These are phyloP conservation scores for Lentinula edodes DNA, from an alignment of 768 basidiomycete genomes.

Conservation along the genomic window DNA sequence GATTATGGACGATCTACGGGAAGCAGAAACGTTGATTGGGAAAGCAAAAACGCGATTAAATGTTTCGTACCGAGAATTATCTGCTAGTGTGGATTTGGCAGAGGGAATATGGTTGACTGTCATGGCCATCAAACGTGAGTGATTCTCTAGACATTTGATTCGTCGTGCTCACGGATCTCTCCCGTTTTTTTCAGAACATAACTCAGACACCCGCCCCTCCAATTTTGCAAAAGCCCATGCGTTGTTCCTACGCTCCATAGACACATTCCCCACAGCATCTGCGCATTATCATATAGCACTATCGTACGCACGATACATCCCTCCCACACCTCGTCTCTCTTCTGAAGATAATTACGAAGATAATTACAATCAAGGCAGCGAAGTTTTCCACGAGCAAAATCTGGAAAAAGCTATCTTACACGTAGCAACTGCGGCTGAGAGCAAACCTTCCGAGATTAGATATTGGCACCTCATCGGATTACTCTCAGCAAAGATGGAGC, in stretches of 20 bases:
- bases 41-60: slow-evolving; percentile 56
- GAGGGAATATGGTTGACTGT: slow-evolving; percentile 70
- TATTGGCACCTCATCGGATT: slow-evolving; percentile 92
- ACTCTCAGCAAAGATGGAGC: slow-evolving; percentile 69
- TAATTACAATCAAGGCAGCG: neutral
- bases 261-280: slow-evolving; percentile 42
- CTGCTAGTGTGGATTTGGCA: slow-evolving; percentile 57
- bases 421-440: slow-evolving; percentile 71
- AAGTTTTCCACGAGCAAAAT: slow-evolving; percentile 31
- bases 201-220: slow-evolving; percentile 52
- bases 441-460: slow-evolving; percentile 53
- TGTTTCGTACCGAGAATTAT: slow-evolving; percentile 41
- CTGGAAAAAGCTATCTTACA: slow-evolving; percentile 61
- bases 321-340: slow-evolving; percentile 17
- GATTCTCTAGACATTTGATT: neutral
- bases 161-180: neutral
- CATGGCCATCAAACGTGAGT: slow-evolving; percentile 65
- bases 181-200: slow-evolving; percentile 44
- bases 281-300: slow-evolving; percentile 80
- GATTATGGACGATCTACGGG: slow-evolving; percentile 52
- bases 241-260: slow-evolving; percentile 44
- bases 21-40: slow-evolving; percentile 56
- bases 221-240: slow-evolving; percentile 55
- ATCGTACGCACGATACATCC: slow-evolving; percentile 60
- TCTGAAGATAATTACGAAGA: neutral